Conservation (phyloP, 1,139 yeast genomes). For the Pichia sp. region DNA sequence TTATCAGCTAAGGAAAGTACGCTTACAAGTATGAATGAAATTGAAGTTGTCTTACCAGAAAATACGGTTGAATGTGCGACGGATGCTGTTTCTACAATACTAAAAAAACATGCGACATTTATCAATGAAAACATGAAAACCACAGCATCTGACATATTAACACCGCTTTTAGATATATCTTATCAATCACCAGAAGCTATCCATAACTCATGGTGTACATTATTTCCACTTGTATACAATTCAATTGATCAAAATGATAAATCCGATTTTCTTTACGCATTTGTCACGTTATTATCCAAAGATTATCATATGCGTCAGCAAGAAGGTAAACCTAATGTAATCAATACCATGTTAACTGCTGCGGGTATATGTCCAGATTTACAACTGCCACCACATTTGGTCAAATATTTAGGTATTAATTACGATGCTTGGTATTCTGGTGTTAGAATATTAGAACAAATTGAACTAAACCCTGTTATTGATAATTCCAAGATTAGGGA, state of each 20-base stretch:
- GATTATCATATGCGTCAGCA: conserved; percentile 90
- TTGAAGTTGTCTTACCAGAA: conserved; percentile 33
- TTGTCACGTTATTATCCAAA: conserved; percentile 74
- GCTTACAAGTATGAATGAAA: conserved; percentile 48
- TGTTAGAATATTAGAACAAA: conserved; percentile 70
- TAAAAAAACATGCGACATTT: conserved; percentile 48
- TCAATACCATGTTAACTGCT: conserved; percentile 79
- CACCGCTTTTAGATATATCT: conserved; percentile 74
- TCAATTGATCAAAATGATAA: conserved; percentile 74
- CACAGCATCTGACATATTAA: conserved; percentile 53
- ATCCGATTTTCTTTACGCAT: conserved; percentile 72
- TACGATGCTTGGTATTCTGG: conserved; percentile 93
- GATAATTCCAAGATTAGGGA: conserved; percentile 71
- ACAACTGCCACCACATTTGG: conserved; percentile 90
- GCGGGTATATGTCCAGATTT: conserved; percentile 64
- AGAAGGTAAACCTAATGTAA: conserved; percentile 80
- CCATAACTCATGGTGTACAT: conserved; percentile 74
- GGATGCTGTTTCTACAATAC: conserved; percentile 32
- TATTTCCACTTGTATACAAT: conserved; percentile 75
- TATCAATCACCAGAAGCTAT: conserved; percentile 77
- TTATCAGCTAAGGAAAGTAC: conserved; percentile 45
- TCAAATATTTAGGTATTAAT: conserved; percentile 81
- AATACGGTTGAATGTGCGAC: conserved; percentile 2
- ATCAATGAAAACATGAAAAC: conserved; percentile 31
- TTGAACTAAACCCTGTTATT: conserved; percentile 43